Evolutionary conservation across 306 rosid genomes (phyloP), one percentile per base, ranked within the genome.

Genomic region (Citrullus colocynthis): DNA sequence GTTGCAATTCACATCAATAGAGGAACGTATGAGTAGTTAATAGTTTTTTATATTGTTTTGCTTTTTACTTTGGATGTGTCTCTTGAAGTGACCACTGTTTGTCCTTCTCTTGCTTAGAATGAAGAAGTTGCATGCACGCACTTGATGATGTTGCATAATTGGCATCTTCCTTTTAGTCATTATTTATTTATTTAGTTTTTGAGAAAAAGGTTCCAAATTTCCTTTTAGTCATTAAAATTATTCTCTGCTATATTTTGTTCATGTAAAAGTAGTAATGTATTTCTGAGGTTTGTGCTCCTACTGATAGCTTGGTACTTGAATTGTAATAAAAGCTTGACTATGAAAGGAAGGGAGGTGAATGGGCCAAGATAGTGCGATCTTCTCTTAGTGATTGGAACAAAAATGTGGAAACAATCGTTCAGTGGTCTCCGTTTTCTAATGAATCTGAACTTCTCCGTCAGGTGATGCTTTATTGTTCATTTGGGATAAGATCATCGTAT

Each of bases 381-480:
- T 88, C 96, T 64, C 55, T 21, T 42, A 85, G 74, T 15, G 97
- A 90, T 80, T 91, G 99, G 98, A 77, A 84, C 64, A 95, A 73
- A 80, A 92, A 90, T 85, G 80, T 84, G 48, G 96, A 91, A 57
- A 91, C 96, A 60, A 78, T 96, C 54, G 82, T 92, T 78, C 88
- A 88, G 36, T 95, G 99, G 99, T 91, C 99, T 57, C 99, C 99
- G 41, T 92, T 91, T 85, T 57, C 84, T 24, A 78, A 78, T 70
- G 99, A 96, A 85, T 83, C 80, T n/a, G 98, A 94, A 73, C 91
- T 94, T 85, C 87, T 85, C 65, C 85, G 80, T 71, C 97, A 94
- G 88, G 91, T 86, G 83, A 74, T 52, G 81, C 56, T 75, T 62
- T 75, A 74, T 48, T 69, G 57, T 16, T 17, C 24, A 13, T 44